phyloP scores from a whole-genome alignment of 106 monocot genomes.

The Hemerocallis citrina region DNA sequence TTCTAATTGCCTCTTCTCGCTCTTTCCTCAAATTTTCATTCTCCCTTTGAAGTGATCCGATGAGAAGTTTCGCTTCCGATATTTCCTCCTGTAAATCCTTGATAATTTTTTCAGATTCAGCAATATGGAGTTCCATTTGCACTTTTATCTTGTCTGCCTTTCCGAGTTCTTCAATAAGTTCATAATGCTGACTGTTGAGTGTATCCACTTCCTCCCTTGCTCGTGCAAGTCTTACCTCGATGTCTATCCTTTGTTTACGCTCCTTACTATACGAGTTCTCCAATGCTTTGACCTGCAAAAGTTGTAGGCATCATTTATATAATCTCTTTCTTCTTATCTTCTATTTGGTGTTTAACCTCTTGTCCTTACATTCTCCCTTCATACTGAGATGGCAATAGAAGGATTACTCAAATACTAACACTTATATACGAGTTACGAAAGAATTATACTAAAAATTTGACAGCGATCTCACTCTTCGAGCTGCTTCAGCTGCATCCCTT shows the following conservation, averaged over 20 bases:
- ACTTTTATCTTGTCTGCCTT: constrained; percentile 15
- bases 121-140: constrained; percentile 23
- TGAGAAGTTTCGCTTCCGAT: constrained; percentile 7
- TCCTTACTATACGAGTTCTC: constrained; percentile 38
- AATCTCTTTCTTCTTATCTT: not conserved
- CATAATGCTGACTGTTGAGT: constrained; percentile 22
- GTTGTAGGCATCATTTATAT: not conserved
- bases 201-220: constrained; percentile 31
- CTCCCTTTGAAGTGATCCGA: constrained; percentile 28
- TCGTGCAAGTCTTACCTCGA: constrained; percentile 31
- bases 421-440: not conserved
- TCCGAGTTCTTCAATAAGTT: constrained; percentile 22
- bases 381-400: not conserved
- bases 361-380: too few species aligned
- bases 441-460: not conserved
- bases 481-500: constrained; percentile 14
- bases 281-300: constrained; percentile 30
- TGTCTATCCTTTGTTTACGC: constrained; percentile 29
- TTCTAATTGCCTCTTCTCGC: constrained; percentile 20
- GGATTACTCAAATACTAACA: not conserved
- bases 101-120: constrained; percentile 16
- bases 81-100: constrained; percentile 43
- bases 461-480: constrained; percentile 13
- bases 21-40: constrained; percentile 17
- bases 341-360: not conserved